phyloP scores from a whole-genome alignment of 208 protist species.

The Novymonas esmeraldas region DNA sequence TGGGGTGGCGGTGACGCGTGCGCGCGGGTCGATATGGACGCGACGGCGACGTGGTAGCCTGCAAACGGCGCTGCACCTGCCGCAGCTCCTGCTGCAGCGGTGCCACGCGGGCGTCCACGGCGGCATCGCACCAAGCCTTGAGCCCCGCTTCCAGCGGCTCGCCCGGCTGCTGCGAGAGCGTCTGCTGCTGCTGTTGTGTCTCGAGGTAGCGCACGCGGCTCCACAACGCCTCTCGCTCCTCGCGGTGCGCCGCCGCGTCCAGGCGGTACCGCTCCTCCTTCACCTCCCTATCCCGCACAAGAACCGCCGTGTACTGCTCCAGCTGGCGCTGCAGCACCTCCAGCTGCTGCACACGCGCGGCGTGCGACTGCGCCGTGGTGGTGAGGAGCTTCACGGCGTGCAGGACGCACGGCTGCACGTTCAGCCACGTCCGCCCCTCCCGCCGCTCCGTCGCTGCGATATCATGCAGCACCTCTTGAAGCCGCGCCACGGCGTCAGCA shows the following conservation, averaged over 20 bases:
- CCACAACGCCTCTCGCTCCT: slow-evolving; percentile 22
- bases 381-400: slow-evolving; percentile 25
- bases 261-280: slow-evolving; percentile 78
- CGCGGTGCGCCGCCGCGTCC: slow-evolving; percentile 30
- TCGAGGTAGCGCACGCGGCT: slow-evolving; percentile 21
- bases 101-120: background rate
- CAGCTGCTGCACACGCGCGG: slow-evolving; percentile 27
- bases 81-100: slow-evolving; percentile 8
- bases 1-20: background rate
- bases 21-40: background rate
- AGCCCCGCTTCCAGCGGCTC: background rate
- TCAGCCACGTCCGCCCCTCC: slow-evolving; percentile 57
- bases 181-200: slow-evolving; percentile 26
- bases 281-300: slow-evolving; percentile 51
- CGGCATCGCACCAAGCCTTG: background rate
- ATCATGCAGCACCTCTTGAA: slow-evolving; percentile 33
- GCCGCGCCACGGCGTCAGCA: slow-evolving; percentile 3
- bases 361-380: slow-evolving; percentile 20
- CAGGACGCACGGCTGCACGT: slow-evolving; percentile 76
- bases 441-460: slow-evolving; percentile 52
- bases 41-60: background rate
- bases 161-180: background rate
- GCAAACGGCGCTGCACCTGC: background rate
- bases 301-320: slow-evolving; percentile 39
- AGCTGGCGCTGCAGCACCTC: slow-evolving; percentile 37